Conservation (phyloP, 495 filamentous ascomycete species). For the Pyrenopolyporus hunteri region DNA sequence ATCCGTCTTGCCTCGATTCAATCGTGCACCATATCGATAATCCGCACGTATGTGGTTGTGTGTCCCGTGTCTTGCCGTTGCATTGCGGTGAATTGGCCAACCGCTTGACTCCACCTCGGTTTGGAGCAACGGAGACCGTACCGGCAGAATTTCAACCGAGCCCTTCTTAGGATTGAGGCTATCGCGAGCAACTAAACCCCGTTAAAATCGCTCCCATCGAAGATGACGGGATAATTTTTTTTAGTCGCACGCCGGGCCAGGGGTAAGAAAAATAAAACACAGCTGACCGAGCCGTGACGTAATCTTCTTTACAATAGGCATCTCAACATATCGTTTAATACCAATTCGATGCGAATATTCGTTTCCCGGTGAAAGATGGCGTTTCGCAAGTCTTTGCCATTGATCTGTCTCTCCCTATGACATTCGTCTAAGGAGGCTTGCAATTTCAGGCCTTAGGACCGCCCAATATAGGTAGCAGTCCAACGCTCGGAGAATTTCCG, state of each 20-base stretch:
- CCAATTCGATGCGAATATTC: slow-evolving; percentile 8
- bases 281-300: not conserved
- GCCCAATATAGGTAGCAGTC: not conserved
- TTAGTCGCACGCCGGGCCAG: slow-evolving; percentile 5
- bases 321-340: slow-evolving; percentile 6
- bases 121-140: slow-evolving; percentile 30
- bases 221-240: slow-evolving; percentile 14
- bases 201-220: slow-evolving; percentile 3
- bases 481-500: not conserved
- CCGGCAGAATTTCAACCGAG: slow-evolving; percentile 32
- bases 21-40: slow-evolving; percentile 26
- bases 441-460: not conserved
- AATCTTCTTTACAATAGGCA: slow-evolving; percentile 1
- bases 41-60: slow-evolving; percentile 7
- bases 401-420: not conserved
- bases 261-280: not conserved
- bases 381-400: not conserved
- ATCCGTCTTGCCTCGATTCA: slow-evolving; percentile 20
- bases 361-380: not conserved
- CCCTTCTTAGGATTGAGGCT: slow-evolving; percentile 24
- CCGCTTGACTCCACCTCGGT: slow-evolving; percentile 34
- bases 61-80: slow-evolving; percentile 34
- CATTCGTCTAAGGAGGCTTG: slow-evolving; percentile 8
- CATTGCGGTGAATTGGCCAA: slow-evolving; percentile 31
- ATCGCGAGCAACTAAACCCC: slow-evolving; percentile 27